Percentiles rank a stretch among this genome's conserved stretches.
phyloP scores from a whole-genome alignment of 1,139 yeast species.

The Kurtzmaniella natalensis region DNA sequence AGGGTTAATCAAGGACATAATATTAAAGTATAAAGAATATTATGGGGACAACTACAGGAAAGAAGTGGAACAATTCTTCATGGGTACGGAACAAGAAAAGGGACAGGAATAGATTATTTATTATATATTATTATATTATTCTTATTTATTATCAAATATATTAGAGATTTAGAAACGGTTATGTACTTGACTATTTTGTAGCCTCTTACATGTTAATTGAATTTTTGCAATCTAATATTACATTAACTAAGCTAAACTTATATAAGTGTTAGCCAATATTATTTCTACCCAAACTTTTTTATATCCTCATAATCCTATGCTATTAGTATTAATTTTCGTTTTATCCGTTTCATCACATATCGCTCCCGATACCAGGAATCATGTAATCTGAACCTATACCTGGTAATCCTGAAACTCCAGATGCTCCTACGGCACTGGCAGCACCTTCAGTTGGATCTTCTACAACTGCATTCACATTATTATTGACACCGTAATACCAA shows the following conservation, averaged over 20 bases:
- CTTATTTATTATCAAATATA: no score
- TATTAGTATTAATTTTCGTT: background rate
- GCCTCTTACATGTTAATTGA: no score
- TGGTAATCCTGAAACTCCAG: slow-evolving; percentile 3
- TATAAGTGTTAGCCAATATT: no score
- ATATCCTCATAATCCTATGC: background rate
- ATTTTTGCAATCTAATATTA: no score
- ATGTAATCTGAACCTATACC: slow-evolving; percentile 6
- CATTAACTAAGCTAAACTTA: no score
- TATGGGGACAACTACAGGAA: slow-evolving; percentile 1
- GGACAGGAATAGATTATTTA: no score
- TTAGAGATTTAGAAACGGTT: no score
- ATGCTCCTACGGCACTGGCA: slow-evolving; percentile 3
- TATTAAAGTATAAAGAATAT: slow-evolving; percentile 1
- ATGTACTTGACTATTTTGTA: no score
- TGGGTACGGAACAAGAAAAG: background rate
- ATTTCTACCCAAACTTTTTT: no score
- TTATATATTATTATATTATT: no score
- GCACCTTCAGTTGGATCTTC: slow-evolving; percentile 24
- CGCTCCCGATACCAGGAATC: slow-evolving; percentile 7
- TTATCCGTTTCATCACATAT: background rate
- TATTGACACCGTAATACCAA: slow-evolving; percentile 69
- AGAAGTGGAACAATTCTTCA: background rate
- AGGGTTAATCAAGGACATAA: background rate
- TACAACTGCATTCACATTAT: slow-evolving; percentile 56